Conservation (phyloP, 2,329 filamentous ascomycete genomes). For the Claviceps spartinae region DNA sequence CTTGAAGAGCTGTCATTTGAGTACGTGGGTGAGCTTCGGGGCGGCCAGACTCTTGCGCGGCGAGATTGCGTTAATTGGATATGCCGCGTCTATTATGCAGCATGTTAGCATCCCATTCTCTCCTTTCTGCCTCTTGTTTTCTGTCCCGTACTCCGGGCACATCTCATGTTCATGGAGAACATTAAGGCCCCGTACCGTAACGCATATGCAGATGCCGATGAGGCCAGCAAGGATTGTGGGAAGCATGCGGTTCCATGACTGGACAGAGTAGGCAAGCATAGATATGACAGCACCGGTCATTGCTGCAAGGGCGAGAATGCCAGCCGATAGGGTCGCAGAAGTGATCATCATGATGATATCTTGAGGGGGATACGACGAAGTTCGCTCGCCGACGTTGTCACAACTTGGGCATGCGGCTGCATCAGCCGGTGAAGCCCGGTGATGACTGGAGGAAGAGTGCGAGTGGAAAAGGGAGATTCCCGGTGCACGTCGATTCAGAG, state of each 20-base stretch:
- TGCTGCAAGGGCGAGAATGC: background rate
- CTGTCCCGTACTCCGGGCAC: background rate
- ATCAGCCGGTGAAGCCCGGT: background rate
- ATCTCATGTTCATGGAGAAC: background rate
- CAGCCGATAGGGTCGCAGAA: background rate
- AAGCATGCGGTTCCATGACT: conserved; percentile 1
- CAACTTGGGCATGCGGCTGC: background rate
- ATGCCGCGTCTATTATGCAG: conserved; percentile 15
- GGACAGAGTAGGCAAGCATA: background rate
- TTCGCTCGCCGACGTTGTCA: background rate
- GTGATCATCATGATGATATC: background rate
- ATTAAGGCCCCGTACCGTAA: conserved; percentile 14
- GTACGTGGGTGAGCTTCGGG: background rate
- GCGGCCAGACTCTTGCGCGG: conserved; percentile 9
- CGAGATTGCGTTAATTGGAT: conserved; percentile 14
- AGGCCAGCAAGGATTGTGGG: conserved; percentile 9
- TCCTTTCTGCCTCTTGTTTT: background rate
- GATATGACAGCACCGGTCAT: background rate
- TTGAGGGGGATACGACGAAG: background rate
- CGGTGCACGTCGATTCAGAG: background rate
- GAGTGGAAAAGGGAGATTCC: too few species aligned
- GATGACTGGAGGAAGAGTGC: background rate
- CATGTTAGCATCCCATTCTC: background rate
- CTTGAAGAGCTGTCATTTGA: background rate
- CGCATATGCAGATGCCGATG: conserved; percentile 15